phyloP scores from a whole-genome alignment of 495 filamentous ascomycete species.

The Trichoderma erinaceum region DNA sequence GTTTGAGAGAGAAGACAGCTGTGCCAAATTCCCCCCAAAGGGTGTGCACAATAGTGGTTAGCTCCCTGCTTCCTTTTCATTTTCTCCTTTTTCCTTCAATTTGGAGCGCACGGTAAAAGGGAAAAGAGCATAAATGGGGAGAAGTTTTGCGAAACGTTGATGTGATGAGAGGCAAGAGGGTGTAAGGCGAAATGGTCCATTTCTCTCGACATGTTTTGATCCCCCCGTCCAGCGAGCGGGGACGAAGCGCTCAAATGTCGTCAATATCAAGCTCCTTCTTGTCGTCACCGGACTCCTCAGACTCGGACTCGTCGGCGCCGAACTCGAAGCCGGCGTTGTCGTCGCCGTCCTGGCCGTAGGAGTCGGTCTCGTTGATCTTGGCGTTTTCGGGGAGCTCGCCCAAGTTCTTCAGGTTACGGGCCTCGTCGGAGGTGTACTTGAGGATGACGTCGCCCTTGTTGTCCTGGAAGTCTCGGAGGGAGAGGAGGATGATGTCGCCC shows the following conservation, averaged over 20 bases:
- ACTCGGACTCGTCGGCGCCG: conserved; percentile 76
- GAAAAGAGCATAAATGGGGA: conserved; percentile 9
- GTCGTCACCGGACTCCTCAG: conserved; percentile 50
- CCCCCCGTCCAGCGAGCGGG: background rate
- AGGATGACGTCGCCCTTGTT: conserved; percentile 99
- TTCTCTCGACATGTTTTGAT: conserved; percentile 17
- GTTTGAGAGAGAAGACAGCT: conserved; percentile 60
- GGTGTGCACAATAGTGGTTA: background rate
- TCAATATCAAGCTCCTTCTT: conserved; percentile 66
- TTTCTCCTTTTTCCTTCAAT: conserved; percentile 16
- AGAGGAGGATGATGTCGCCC: conserved; percentile 96
- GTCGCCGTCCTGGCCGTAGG: conserved; percentile 66
- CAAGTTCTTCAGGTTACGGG: conserved; percentile 87
- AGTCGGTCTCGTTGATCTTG: conserved; percentile 99
- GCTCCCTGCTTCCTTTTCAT: conserved; percentile 28
- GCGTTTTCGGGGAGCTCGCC: conserved; percentile 95
- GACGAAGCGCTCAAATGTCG: conserved; percentile 50
- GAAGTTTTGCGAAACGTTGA: background rate
- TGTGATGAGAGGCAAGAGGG: conserved; percentile 5
- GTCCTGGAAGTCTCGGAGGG: conserved; percentile 96
- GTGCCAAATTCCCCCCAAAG: conserved; percentile 2
- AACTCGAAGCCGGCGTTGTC: conserved; percentile 82
- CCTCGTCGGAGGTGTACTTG: conserved; percentile 98
- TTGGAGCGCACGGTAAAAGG: background rate
- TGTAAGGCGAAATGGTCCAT: background rate